Evolutionary conservation across 2,329 filamentous ascomycete genomes (phyloP).

Genomic region (Arthrobotrys megalospora): DNA sequence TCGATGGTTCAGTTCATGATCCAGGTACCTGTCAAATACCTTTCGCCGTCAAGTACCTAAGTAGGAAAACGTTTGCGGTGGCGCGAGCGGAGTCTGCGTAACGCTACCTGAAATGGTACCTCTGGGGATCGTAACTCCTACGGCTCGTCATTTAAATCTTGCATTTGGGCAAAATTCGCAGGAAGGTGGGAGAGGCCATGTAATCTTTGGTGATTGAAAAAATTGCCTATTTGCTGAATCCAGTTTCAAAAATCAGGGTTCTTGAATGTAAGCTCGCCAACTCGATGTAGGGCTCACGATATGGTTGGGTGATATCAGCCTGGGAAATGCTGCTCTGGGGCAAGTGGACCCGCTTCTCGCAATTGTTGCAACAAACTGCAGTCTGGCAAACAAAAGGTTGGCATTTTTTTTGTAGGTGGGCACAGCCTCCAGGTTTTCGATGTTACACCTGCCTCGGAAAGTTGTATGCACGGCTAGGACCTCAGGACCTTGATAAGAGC

Average conservation of each 20-base stretch:
- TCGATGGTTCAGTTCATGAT: slow-evolving; percentile 24
- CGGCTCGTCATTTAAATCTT: slow-evolving; percentile 8
- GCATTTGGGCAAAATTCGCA: slow-evolving; percentile 30
- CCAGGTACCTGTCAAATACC: slow-evolving; percentile 56
- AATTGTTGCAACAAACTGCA: slow-evolving; percentile 44
- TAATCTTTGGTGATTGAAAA: slow-evolving; percentile 29
- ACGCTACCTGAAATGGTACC: slow-evolving; percentile 53
- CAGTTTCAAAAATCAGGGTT: slow-evolving; percentile 35
- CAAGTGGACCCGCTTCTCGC: slow-evolving; percentile 55
- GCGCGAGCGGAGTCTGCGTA: slow-evolving; percentile 55
- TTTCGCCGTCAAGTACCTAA: slow-evolving; percentile 54
- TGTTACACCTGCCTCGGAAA: slow-evolving; percentile 59
- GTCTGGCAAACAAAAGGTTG: slow-evolving; percentile 3
- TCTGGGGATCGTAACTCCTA: slow-evolving; percentile 30
- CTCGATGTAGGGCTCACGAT: slow-evolving; percentile 31
- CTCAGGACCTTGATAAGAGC: slow-evolving; percentile 41
- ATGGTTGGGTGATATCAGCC: slow-evolving; percentile 55
- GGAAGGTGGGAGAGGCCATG: slow-evolving; percentile 31
- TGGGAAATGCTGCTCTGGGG: slow-evolving; percentile 33
- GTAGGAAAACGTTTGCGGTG: slow-evolving; percentile 58
- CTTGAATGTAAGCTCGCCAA: slow-evolving; percentile 29
- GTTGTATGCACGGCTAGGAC: slow-evolving; percentile 31
- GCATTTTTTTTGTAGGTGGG: slow-evolving; percentile 42
- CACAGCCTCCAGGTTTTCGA: slow-evolving; percentile 51
- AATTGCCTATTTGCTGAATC: slow-evolving; percentile 34